Percentiles rank a stretch among this genome's conserved stretches.
Conservation (phyloP, 371 early-diverging fungal species). For the Dichotomocladium elegans region DNA sequence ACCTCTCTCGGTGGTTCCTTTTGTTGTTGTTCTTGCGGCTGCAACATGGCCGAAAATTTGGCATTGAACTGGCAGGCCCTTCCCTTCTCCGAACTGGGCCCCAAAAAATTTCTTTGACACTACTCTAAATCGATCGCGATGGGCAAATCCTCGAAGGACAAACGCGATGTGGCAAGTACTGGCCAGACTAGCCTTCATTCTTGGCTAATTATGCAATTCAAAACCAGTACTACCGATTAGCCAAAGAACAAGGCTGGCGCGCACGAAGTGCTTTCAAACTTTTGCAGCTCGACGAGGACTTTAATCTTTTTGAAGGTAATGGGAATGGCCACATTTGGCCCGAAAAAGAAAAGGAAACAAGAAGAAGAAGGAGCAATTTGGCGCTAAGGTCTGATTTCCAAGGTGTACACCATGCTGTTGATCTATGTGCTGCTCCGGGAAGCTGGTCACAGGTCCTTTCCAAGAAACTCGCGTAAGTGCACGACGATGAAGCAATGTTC, state of each 20-base stretch:
- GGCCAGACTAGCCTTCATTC: too few relatives aligned
- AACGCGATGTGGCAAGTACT: slow-evolving; percentile 81
- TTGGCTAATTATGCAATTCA: too few relatives aligned
- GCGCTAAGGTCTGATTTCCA: background rate
- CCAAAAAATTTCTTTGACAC: background rate
- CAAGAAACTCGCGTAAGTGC: slow-evolving; percentile 57
- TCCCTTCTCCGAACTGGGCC: too few relatives aligned
- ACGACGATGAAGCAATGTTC: too few relatives aligned
- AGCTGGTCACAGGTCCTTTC: slow-evolving; percentile 98
- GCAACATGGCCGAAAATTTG: too few relatives aligned
- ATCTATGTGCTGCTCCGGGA: slow-evolving; percentile 99
- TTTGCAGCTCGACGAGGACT: slow-evolving; percentile 90
- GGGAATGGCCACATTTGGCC: background rate
- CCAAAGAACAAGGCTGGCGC: slow-evolving; percentile 97
- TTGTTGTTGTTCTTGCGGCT: too few relatives aligned
- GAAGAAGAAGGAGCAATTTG: too few relatives aligned
- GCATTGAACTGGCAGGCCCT: too few relatives aligned
- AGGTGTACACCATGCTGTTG: slow-evolving; percentile 91
- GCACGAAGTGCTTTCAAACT: slow-evolving; percentile 98
- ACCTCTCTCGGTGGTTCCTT: too few relatives aligned
- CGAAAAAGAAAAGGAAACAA: background rate
- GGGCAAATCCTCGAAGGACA: slow-evolving; percentile 90
- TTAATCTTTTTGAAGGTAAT: slow-evolving; percentile 80
- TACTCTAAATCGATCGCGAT: slow-evolving; percentile 25
- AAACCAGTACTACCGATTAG: slow-evolving; percentile 88